Evolutionary conservation across 352 stramenopile genomes (phyloP).

Genomic region (Globisporangium recalcitrans): DNA sequence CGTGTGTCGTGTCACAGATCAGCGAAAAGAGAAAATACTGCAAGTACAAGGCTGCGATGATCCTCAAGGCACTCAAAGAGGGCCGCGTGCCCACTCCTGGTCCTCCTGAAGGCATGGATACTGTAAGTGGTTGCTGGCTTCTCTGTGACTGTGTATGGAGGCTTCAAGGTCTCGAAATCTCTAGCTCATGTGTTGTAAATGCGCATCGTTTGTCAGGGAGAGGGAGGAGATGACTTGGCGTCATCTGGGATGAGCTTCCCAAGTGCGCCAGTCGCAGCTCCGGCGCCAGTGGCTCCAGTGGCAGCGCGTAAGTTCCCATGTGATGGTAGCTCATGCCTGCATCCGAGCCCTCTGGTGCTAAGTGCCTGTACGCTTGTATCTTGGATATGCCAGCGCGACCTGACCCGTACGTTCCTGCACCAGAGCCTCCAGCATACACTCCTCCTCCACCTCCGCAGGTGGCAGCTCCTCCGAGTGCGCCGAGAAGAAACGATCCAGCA

Average conservation of each 20-base stretch:
- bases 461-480: conserved; percentile 7
- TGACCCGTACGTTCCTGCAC: conserved; percentile 5
- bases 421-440: conserved; percentile 10
- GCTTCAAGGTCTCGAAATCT: not conserved
- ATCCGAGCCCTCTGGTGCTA: not conserved
- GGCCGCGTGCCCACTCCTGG: conserved; percentile 78
- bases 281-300: not conserved
- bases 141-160: not conserved
- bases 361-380: not conserved
- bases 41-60: conserved; percentile 95
- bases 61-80: conserved; percentile 95
- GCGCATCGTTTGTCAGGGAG: not conserved
- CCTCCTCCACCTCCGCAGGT: conserved; percentile 6
- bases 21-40: conserved; percentile 90
- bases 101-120: conserved; percentile 47
- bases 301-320: not conserved
- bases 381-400: not conserved
- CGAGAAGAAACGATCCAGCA: conserved; percentile 15
- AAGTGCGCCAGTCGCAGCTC: conserved; percentile 7
- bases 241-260: conserved; percentile 8
- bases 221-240: conserved; percentile 13
- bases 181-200: not conserved
- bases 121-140: conserved; percentile 19
- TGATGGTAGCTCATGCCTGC: not conserved
- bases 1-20: conserved; percentile 29